Conservation (phyloP, 2,329 filamentous ascomycete species). For the Venturia effusa region DNA sequence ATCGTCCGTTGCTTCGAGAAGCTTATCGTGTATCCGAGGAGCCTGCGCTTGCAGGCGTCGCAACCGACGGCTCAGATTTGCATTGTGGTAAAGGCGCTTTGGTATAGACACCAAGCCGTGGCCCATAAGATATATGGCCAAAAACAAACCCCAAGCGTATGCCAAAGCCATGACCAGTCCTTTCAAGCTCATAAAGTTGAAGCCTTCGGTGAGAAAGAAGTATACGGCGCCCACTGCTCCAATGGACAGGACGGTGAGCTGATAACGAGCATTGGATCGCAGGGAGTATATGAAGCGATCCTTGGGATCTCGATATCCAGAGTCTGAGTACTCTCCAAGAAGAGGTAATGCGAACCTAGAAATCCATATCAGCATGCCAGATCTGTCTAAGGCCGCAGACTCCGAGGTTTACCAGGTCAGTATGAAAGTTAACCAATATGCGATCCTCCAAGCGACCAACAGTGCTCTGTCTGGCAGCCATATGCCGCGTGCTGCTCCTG, state of each 20-base stretch:
- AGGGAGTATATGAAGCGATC: slow-evolving; percentile 75
- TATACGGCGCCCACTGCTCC: slow-evolving; percentile 68
- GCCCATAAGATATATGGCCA: slow-evolving; percentile 96
- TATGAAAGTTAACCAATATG: slow-evolving; percentile 93
- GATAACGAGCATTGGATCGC: slow-evolving; percentile 78
- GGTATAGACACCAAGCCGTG: slow-evolving; percentile 91
- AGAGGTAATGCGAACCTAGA: slow-evolving; percentile 78
- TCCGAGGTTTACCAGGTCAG: slow-evolving; percentile 64
- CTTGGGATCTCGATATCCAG: slow-evolving; percentile 80
- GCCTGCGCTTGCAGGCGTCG: slow-evolving; percentile 68
- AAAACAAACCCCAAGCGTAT: slow-evolving; percentile 83
- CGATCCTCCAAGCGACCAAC: slow-evolving; percentile 84
- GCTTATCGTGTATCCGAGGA: slow-evolving; percentile 71
- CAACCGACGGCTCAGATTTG: slow-evolving; percentile 63
- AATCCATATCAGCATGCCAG: neutral
- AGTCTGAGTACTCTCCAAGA: slow-evolving; percentile 88
- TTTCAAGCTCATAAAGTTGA: slow-evolving; percentile 64
- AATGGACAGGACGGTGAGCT: slow-evolving; percentile 64
- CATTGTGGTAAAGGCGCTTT: slow-evolving; percentile 65
- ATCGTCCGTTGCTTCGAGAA: slow-evolving; percentile 71
- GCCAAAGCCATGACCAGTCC: slow-evolving; percentile 83
- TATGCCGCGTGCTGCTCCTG: slow-evolving; percentile 62
- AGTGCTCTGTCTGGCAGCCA: slow-evolving; percentile 74
- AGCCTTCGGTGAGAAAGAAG: slow-evolving; percentile 67
- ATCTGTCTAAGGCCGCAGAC: neutral